A percentile compares a stretch with the other conserved stretches of the same genome.
These are phyloP conservation scores for Quercus gilva DNA, from an alignment of 306 rosid genomes.

Conservation along the genomic window DNA sequence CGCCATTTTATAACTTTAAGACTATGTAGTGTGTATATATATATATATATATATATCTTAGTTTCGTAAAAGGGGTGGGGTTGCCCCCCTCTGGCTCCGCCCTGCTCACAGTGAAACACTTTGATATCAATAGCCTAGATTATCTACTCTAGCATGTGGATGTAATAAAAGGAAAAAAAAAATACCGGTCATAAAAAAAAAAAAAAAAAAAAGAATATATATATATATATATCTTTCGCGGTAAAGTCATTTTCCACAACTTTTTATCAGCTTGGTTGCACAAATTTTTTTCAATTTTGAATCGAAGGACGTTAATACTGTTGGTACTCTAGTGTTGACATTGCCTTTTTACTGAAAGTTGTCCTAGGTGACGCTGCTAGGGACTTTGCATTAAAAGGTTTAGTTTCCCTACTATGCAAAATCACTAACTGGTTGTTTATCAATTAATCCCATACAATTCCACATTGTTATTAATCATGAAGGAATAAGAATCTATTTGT, in stretches of 20 bases:
- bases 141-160: too few relatives aligned
- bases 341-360: not conserved
- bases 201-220: fast-evolving
- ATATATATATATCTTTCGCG: not conserved
- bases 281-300: not conserved
- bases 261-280: not conserved
- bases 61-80: too few relatives aligned
- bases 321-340: not conserved
- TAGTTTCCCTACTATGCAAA: not conserved
- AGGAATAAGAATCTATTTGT: not conserved
- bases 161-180: too few relatives aligned
- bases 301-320: not conserved
- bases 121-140: too few relatives aligned
- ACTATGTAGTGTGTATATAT: too few relatives aligned
- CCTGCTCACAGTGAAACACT: too few relatives aligned
- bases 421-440: too few relatives aligned
- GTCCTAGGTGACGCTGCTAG: not conserved
- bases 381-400: not conserved
- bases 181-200: too few relatives aligned
- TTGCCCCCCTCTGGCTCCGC: too few relatives aligned
- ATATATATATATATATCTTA: too few relatives aligned
- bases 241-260: not conserved
- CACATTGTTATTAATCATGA: not conserved
- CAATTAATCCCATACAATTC: not conserved
- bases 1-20: too few relatives aligned